Evolutionary conservation across 106 monocot genomes (phyloP), one percentile per base, ranked within the genome.

Genomic region (Allium cepa): DNA sequence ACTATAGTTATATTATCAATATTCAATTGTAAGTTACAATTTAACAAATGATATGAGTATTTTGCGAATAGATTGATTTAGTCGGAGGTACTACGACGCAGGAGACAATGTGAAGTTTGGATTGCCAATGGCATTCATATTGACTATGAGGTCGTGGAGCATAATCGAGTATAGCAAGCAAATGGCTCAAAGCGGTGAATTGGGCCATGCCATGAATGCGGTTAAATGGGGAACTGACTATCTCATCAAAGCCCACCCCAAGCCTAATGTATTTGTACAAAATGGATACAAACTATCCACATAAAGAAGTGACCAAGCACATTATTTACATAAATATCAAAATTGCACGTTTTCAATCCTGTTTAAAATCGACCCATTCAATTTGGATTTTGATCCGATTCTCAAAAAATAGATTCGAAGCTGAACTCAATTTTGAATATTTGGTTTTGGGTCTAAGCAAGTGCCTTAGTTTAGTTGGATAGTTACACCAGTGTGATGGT

Each of bases 211-310:
- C 77, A 77, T 97, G 82, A 88, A 87, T 49, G 97, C 97, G 12
- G 79, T 97, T 10, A 97, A 87, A 74, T 97, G 92, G 97, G 89
- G 97, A 53, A 90, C 97, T 17, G 97, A 97, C 69, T 97, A 92
- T 70, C 82, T 87, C 77, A 76, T 92, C 47, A 97, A 97, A 69
- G 96, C 96, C 6, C 96, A 97, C 53, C 92, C 96, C 4, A 76
- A 92, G 62, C 92, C 97, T 73, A 49, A 84, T 22, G 22, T 22
- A 22, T 22, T 22, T 22, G 22, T 22, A 22, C 22, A 22, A 22
- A 22, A 22, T 22, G 22, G 22, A 22, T 22, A 22, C 22, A 22
- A 22, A 22, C 22, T 22, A 22, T 22, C 22, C 22, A 22, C 22
- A 22, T 22, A 22, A 22, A 22, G 22, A 22, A 22, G 22, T 22